Evolutionary conservation across 495 filamentous ascomycete species (phyloP), one percentile per base, ranked within the genome.

Genomic region (Neurospora sp.): DNA sequence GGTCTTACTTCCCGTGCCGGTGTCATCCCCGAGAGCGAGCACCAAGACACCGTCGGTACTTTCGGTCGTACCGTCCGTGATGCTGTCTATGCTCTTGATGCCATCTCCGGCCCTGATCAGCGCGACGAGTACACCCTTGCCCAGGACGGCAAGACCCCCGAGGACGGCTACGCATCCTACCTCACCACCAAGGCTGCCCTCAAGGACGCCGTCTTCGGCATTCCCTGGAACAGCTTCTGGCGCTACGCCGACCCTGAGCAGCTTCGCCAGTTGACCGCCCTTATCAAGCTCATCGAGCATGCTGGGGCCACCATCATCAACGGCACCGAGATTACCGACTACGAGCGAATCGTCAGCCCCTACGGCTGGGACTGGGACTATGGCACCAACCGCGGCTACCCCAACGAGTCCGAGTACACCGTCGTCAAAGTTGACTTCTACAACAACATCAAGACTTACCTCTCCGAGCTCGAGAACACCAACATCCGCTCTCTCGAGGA

Each of bases 341-440:
- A 87, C 75, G 79, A 89, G 77, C 83, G 80, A 1, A 89, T 92
- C 44, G 86, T 93, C 31, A 84, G 83, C 38, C 89, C 89, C 0
- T 79, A 85, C 69, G 89, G 88, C 65, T 93, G 89, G 90, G 85
- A 92, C 81, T 93, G 91, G 91, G 89, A 92, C 76, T 91, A 89
- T 70, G 90, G 89, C 18, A 84, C 83, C 39, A 87, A 82, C 4
- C 86, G 89, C 6, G 90, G 91, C 10, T 89, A 81, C 74, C 81
- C 88, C 38, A 91, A 93, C 75, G 87, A 92, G 77, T 90, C 88
- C 18, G 91, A 92, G 76, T 93, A 89, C 81, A 90, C 87, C 7
- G 87, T 89, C 70, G 84, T 93, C 72, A 93, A 92, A 77, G 88
- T 90, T 9, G 91, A 94, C 74, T 92, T 93, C 78, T 93, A 93